Percentiles rank a stretch among this genome's conserved stretches.
Conservation (phyloP, 2,329 filamentous ascomycete genomes). For the Fusarium phyllophilum region DNA sequence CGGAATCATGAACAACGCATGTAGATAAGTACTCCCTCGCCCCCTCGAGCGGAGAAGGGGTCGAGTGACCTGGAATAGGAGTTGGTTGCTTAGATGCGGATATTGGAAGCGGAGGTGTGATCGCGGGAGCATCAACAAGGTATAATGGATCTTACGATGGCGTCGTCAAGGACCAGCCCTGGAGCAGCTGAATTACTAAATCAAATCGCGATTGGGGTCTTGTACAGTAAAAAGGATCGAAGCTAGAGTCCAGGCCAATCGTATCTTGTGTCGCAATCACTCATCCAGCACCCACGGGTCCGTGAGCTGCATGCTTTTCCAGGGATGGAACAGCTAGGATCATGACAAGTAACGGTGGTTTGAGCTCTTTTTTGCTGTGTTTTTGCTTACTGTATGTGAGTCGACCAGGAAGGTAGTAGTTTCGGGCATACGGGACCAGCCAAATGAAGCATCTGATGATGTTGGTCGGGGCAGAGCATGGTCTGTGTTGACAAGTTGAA, state of each 20-base stretch:
- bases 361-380: neutral
- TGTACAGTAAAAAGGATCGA: neutral
- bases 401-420: slow-evolving; percentile 16
- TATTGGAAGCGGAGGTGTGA: slow-evolving; percentile 20
- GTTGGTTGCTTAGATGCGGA: slow-evolving; percentile 1
- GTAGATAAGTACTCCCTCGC: neutral
- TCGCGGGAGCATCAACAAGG: slow-evolving; percentile 25
- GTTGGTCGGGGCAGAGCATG: neutral
- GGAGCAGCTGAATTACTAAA: slow-evolving; percentile 6
- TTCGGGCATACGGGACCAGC: slow-evolving; percentile 14
- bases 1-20: neutral
- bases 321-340: slow-evolving; percentile 21
- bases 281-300: slow-evolving; percentile 4
- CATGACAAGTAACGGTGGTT: slow-evolving; percentile 6
- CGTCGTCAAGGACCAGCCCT: slow-evolving; percentile 23
- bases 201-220: neutral
- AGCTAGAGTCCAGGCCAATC: slow-evolving; percentile 17
- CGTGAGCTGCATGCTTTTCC: slow-evolving; percentile 1
- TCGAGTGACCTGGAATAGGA: slow-evolving; percentile 10
- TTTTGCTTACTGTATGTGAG: neutral
- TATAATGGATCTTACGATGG: slow-evolving; percentile 34
- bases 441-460: slow-evolving; percentile 9
- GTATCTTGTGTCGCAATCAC: neutral
- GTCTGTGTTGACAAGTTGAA: neutral
- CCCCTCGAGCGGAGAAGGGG: neutral